Base-by-base conservation (phyloP, 2,329 filamentous ascomycete genomes). In the Plectosphaerella sp. region DNA sequence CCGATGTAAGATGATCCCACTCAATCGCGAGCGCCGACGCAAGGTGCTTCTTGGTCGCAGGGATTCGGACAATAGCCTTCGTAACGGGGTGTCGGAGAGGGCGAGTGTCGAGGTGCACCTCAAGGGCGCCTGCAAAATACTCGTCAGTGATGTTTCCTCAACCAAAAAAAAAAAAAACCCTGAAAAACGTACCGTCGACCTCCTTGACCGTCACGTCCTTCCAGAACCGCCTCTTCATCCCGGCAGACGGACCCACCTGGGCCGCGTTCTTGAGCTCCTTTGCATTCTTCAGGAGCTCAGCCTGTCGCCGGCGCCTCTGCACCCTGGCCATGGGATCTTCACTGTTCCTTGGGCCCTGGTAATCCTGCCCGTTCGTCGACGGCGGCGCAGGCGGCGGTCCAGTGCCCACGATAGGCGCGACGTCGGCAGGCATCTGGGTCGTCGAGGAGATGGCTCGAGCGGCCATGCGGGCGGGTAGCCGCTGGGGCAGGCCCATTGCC, bases 21-120 rank as follows among this genome's bases (percentile, higher is more conserved):
- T 99, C 94, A 45, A 95, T 73, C 3, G 93, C 94, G 57, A 99
- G 85, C 52, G 90, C 89, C 45, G 86, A 79, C 22, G 93, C 93
- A 39, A 97, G 86, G 62, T 91, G 82, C 33, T 84, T 85, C 72
- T 97, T 97, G 52, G 79, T 80, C 2, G 73, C 62, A 0, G 94
- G 92, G 25, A 97, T 63, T 2, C 79, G 82, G 61, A 99, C 76
- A 57, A 90, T 76, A 41, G 80, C 66, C 65, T 92, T 91, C 50
- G 85, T 85, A 54, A 82, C 78, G 1, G 87, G 88, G 49, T 89
- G 91, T 56, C 92, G 86, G 55, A 99, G 82, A 4, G 91, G 85
- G 24, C 91, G 81, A 22, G 76, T 69, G 72, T 97, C 94, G 58
- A 97, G 85, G 59, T 87, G 76, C 52, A 97, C 75, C 59, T 83